Conservation (phyloP, 2,329 filamentous ascomycete genomes). For the Aphanoascus verrucosus region DNA sequence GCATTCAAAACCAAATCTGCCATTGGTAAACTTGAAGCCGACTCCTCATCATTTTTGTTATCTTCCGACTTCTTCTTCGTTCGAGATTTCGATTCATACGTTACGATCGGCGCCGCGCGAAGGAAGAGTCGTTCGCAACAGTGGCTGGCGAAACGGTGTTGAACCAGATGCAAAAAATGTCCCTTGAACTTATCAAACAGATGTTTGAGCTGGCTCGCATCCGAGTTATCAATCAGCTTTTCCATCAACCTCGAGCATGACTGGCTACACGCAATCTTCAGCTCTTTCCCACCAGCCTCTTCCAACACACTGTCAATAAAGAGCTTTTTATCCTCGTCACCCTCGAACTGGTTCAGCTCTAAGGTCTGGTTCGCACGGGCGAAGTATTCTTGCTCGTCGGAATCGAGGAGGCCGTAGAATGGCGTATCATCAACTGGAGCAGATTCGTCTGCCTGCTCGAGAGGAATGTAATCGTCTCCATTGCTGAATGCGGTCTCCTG, state of each 20-base stretch:
- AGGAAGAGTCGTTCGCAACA: constrained; percentile 92
- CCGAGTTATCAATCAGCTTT: constrained; percentile 72
- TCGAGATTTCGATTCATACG: constrained; percentile 51
- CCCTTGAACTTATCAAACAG: constrained; percentile 76
- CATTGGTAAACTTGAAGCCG: constrained; percentile 49
- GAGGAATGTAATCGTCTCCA: constrained; percentile 31
- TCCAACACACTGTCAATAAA: constrained; percentile 74
- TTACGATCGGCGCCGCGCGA: constrained; percentile 66
- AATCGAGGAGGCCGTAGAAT: constrained; percentile 87
- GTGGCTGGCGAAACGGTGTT: constrained; percentile 93
- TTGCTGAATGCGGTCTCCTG: constrained; percentile 15
- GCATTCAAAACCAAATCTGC: constrained; percentile 76
- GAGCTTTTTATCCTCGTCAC: constrained; percentile 57
- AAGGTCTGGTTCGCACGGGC: constrained; percentile 79
- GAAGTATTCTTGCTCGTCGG: constrained; percentile 94
- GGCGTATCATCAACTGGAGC: constrained; percentile 45
- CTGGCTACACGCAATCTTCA: constrained; percentile 93
- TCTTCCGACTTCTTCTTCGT: constrained; percentile 30
- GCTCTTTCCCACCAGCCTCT: constrained; percentile 81
- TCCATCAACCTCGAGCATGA: constrained; percentile 91
- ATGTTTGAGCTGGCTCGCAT: constrained; percentile 67
- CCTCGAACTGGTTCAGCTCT: constrained; percentile 76
- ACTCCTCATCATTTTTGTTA: constrained; percentile 37
- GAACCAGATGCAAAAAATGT: constrained; percentile 80
- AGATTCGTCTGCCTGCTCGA: constrained; percentile 18